Conservation (phyloP, 345 rosid species). For the Citrus maxima region DNA sequence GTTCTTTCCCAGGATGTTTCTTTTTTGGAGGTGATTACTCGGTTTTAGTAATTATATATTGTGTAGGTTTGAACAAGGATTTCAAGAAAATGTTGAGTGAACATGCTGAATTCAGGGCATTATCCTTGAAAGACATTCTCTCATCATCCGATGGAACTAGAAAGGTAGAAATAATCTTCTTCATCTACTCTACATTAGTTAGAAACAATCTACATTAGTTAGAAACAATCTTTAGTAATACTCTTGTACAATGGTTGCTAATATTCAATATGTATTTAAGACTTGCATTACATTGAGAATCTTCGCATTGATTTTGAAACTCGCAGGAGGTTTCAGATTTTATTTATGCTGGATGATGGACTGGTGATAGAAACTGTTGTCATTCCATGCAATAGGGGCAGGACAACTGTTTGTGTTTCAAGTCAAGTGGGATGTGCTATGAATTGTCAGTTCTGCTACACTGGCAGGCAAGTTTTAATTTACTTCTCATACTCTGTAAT, state of each 20-base stretch:
- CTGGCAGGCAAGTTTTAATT: constrained; percentile 59
- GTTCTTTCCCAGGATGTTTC: neutral
- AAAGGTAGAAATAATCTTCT: constrained; percentile 52
- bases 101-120: constrained; percentile 60
- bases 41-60: neutral
- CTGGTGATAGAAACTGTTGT: constrained; percentile 76
- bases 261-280: neutral
- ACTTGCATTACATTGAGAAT: constrained; percentile 23
- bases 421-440: constrained; percentile 95
- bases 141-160: constrained; percentile 83
- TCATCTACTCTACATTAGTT: neutral
- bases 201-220: neutral
- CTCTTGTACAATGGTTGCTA: neutral
- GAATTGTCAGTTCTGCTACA: constrained; percentile 96
- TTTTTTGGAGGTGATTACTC: neutral
- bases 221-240: neutral
- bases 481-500: neutral
- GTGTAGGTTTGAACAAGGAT: constrained; percentile 77
- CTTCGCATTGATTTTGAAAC: constrained; percentile 62
- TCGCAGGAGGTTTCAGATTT: constrained; percentile 90
- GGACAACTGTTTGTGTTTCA: constrained; percentile 88
- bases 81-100: constrained; percentile 71
- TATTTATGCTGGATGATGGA: constrained; percentile 77
- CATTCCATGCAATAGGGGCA: constrained; percentile 85
- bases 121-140: constrained; percentile 61